Evolutionary conservation across 768 basidiomycete genomes (phyloP).

Genomic region (Hydnomerulius pinastri): DNA sequence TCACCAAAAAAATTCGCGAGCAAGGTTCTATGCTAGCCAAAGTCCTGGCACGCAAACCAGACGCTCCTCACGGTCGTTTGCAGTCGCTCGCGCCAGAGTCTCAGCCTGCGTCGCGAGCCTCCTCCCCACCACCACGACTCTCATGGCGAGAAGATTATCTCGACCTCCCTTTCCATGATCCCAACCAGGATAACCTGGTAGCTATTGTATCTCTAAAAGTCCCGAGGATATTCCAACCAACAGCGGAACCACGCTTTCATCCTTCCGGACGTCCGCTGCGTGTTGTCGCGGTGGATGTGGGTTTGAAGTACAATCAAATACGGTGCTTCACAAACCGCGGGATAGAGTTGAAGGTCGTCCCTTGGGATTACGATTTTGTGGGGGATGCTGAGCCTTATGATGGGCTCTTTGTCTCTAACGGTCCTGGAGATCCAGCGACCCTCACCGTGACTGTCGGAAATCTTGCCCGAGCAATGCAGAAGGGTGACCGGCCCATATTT

Average conservation of each 20-base stretch:
- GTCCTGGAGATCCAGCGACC: constrained; percentile 94
- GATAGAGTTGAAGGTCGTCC: constrained; percentile 94
- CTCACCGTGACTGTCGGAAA: constrained; percentile 70
- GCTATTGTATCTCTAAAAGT: constrained; percentile 77
- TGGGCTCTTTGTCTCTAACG: constrained; percentile 96
- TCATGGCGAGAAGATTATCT: constrained; percentile 85
- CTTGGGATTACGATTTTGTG: constrained; percentile 94
- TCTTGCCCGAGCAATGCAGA: constrained; percentile 66
- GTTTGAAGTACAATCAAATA: constrained; percentile 99
- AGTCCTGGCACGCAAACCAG: constrained; percentile 65
- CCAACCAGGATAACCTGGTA: constrained; percentile 89
- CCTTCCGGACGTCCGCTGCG: constrained; percentile 81
- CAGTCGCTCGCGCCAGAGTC: constrained; percentile 38
- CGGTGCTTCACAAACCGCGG: constrained; percentile 93
- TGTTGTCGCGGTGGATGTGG: constrained; percentile 91
- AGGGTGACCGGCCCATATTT: constrained; percentile 85
- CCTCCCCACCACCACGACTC: constrained; percentile 53
- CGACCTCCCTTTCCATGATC: constrained; percentile 82
- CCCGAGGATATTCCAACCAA: constrained; percentile 70
- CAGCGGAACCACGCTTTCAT: constrained; percentile 57
- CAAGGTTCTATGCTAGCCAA: constrained; percentile 92
- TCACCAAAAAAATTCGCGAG: constrained; percentile 95
- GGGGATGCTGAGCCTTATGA: constrained; percentile 82
- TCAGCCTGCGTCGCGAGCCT: constrained; percentile 45
- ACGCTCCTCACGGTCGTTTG: constrained; percentile 41